Conservation (phyloP, 768 basidiomycete species). For the Leccinum arenicola region DNA sequence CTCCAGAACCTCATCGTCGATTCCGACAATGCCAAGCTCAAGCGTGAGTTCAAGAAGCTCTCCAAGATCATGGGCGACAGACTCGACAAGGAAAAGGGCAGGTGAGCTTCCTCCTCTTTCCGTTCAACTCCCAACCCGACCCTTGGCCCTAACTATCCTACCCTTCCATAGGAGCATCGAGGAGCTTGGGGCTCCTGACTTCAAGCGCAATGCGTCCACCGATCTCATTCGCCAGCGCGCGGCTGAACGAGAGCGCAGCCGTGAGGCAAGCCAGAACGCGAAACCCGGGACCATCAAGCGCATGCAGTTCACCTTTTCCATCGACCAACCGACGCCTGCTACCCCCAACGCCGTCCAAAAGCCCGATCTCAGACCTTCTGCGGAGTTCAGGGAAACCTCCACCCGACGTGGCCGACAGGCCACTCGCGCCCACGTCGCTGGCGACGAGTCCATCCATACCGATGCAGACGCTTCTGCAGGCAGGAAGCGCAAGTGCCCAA, state of each 20-base stretch:
- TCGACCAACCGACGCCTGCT: conserved; percentile 63
- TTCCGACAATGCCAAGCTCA: conserved; percentile 81
- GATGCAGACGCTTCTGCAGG: conserved; percentile 4
- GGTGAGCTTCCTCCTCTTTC: too few relatives aligned
- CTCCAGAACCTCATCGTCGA: conserved; percentile 91
- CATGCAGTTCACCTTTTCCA: conserved; percentile 88
- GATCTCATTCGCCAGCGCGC: conserved; percentile 82
- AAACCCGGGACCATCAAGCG: conserved; percentile 75
- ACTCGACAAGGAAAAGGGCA: too few relatives aligned
- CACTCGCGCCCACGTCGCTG: conserved; percentile 17
- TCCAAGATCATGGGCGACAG: conserved; percentile 66
- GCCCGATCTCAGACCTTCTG: conserved; percentile 65
- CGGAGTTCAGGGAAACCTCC: conserved; percentile 56
- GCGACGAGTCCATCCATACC: too few relatives aligned
- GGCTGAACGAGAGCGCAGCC: conserved; percentile 75
- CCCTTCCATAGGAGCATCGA: conserved; percentile 62
- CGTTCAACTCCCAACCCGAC: too few relatives aligned
- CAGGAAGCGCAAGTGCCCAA: conserved; percentile 26
- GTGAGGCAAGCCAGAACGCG: conserved; percentile 63
- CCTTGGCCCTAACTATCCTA: too few relatives aligned
- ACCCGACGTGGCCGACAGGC: conserved; percentile 38
- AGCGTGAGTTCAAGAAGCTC: conserved; percentile 88
- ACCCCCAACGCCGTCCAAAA: conserved; percentile 51
- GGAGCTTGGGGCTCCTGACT: conserved; percentile 81
- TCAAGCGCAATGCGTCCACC: conserved; percentile 70